These are phyloP conservation scores for Plectranthus barbatus DNA, from an alignment of 257 asterid genomes.

Conservation along the genomic window DNA sequence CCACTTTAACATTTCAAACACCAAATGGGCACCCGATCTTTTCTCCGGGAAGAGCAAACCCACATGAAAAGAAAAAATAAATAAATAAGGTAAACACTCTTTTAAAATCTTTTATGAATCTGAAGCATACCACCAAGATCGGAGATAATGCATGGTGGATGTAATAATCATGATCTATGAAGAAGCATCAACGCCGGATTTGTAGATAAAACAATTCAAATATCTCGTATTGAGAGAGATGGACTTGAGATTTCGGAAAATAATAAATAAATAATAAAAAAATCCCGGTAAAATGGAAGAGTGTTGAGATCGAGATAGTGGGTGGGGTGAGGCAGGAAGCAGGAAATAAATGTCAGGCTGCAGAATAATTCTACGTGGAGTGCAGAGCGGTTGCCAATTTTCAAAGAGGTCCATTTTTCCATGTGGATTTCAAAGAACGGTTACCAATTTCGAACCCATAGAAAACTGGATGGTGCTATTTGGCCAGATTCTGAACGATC, in stretches of 20 bases:
- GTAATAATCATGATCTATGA: not conserved
- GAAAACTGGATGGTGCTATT: no score
- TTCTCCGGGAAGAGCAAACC: not conserved
- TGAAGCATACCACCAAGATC: not conserved
- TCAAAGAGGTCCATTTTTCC: not conserved
- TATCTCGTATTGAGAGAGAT: not conserved
- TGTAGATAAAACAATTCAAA: not conserved
- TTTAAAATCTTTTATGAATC: slow-evolving; percentile 7
- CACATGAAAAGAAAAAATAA: not conserved
- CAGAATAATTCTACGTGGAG: slow-evolving; percentile 14
- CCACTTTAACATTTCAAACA: not conserved
- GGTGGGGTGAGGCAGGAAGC: not conserved
- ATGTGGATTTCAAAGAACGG: not conserved
- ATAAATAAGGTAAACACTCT: not conserved
- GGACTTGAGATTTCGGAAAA: slow-evolving; percentile 9
- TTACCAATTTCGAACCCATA: not conserved
- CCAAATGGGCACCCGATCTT: slow-evolving; percentile 11
- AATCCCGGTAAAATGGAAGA: not conserved
- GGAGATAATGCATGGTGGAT: slow-evolving; percentile 8
- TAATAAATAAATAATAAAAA: not conserved
- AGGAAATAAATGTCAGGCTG: not conserved
- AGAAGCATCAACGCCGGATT: not conserved
- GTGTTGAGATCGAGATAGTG: slow-evolving; percentile 17
- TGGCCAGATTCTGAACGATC: no score
- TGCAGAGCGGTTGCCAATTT: slow-evolving; percentile 18